phyloP scores from a whole-genome alignment of 139 green algal species.

The Asterochloris erici region DNA sequence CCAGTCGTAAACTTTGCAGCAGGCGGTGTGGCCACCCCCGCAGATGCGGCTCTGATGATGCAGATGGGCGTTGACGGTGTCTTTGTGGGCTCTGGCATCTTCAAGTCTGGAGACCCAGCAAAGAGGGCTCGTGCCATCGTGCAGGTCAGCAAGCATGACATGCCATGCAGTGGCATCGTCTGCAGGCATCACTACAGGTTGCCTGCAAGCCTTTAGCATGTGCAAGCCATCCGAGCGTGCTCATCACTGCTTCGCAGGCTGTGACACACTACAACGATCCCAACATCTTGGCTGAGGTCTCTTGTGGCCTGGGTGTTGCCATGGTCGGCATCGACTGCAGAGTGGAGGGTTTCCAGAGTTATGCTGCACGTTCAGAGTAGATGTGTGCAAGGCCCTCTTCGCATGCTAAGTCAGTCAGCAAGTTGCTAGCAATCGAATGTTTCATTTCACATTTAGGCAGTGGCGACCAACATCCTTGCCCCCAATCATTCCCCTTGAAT shows the following conservation, averaged over 20 bases:
- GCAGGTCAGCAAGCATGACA: slow-evolving; percentile 70
- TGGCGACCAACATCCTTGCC: no score
- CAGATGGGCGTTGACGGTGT: slow-evolving; percentile 98
- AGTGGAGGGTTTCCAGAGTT: slow-evolving; percentile 79
- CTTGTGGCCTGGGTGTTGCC: slow-evolving; percentile 82
- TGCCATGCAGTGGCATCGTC: neutral
- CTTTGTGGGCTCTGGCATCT: slow-evolving; percentile 98
- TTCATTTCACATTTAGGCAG: no score
- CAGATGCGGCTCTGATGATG: slow-evolving; percentile 99
- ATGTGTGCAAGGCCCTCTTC: no score
- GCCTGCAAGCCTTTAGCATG: neutral
- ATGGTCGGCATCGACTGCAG: slow-evolving; percentile 98
- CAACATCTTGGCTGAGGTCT: slow-evolving; percentile 92
- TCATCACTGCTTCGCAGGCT: slow-evolving; percentile 63
- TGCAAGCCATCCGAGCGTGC: neutral
- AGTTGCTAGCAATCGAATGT: no score
- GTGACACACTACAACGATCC: slow-evolving; percentile 99
- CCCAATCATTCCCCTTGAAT: no score
- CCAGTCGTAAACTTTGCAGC: slow-evolving; percentile 99
- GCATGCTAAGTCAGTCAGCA: no score
- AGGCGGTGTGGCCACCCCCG: slow-evolving; percentile 96
- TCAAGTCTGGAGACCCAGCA: slow-evolving; percentile 95
- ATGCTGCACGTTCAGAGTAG: slow-evolving; percentile 84
- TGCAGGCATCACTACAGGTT: neutral
- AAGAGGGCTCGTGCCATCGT: slow-evolving; percentile 94